Conservation (phyloP, 495 filamentous ascomycete species). For the Penicillium silybi region DNA sequence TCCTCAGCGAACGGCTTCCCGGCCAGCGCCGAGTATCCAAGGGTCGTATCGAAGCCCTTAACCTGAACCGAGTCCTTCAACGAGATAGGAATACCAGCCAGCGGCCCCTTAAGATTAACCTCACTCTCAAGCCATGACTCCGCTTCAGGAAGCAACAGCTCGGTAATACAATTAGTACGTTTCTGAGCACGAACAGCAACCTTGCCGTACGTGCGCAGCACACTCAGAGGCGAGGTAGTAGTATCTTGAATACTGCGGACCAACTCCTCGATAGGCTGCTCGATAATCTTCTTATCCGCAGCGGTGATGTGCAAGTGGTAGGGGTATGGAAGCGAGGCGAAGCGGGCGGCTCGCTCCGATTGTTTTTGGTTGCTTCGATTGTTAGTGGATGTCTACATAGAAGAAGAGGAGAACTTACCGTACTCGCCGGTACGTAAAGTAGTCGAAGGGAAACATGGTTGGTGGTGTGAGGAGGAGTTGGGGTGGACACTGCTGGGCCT, state of each 20-base stretch:
- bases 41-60: conserved; percentile 78
- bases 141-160: conserved; percentile 77
- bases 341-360: conserved; percentile 62
- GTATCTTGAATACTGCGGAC: conserved; percentile 73
- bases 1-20: conserved; percentile 62
- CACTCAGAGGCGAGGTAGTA: conserved; percentile 60
- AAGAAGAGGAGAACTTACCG: conserved; percentile 37
- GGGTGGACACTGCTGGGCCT: conserved; percentile 12
- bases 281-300: conserved; percentile 60
- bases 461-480: neutral
- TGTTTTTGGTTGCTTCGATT: conserved; percentile 70
- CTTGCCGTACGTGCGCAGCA: conserved; percentile 88
- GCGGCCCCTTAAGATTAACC: conserved; percentile 74
- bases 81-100: conserved; percentile 86
- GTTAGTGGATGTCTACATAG: neutral
- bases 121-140: conserved; percentile 69
- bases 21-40: conserved; percentile 74
- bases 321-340: conserved; percentile 56
- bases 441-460: conserved; percentile 56
- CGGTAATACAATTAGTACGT: conserved; percentile 88
- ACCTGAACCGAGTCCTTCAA: conserved; percentile 87
- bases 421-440: conserved; percentile 51
- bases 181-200: conserved; percentile 79
- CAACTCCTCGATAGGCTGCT: conserved; percentile 70
- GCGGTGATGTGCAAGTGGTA: conserved; percentile 64